Base-by-base conservation (phyloP, 164 flowering plant genomes). In the Saururus chinensis region DNA sequence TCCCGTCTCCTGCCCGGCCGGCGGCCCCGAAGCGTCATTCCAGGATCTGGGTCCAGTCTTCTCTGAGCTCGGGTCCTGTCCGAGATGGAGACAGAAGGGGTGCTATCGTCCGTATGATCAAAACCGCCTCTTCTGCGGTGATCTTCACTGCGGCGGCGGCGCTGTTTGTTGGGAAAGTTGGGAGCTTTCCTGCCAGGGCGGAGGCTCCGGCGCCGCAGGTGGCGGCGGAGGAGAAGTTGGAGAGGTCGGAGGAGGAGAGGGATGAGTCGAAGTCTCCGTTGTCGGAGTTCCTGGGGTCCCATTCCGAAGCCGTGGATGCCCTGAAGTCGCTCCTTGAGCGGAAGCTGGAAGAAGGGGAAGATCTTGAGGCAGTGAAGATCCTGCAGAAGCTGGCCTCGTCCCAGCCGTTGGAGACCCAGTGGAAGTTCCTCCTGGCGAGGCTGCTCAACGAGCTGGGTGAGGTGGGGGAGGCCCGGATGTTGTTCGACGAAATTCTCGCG, bases 351-450 rank as follows among this genome's bases (percentile, higher is more conserved):
- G 73, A 65, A 7, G 84, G 87, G 0, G 89, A 88, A 56, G 84
- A 83, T 63, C 76, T 78, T 14, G 98, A 88, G 49, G 86, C 88
- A 4, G 60, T 84, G 61, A 66, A 68, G 67, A 74, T 87, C 3
- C 55, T 85, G 70, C 41, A 65, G 24, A 74, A 74, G 14, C 59
- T 91, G 55, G 76, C 69, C 16, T 51, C 74, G 9, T 82, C 83
- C 11, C 88, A 82, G 66, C 96, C 98, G 7, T 26, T 49, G 25
- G 76, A 70, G 56, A 60, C 62, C 13, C 84, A 88, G 17, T 91
- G 92, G 92, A 86, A 80, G 51, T 80, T 88, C 67, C 62, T 87
- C 19, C 70, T 66, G 71, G 98, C 88, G 20, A 72, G 88, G 64
- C 10, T 91, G 55, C 53, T 79, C 59, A 78, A 59, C 62, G 89